A percentile compares a stretch with the other conserved stretches of the same genome.
Evolutionary conservation across 441 rosid genomes (phyloP).

Genomic region (Populus hybrid): DNA sequence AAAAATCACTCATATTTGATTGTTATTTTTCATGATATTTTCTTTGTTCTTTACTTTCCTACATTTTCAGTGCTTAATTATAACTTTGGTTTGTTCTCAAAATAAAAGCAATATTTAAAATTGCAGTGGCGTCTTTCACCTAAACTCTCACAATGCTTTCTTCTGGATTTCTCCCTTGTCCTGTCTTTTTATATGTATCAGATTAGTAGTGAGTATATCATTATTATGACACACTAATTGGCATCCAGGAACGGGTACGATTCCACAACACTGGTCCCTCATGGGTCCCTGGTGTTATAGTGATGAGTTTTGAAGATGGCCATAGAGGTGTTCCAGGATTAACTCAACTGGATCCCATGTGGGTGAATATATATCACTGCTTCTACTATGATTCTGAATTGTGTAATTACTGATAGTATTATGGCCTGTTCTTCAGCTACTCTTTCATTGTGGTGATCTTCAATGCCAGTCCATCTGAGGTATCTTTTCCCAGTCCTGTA

Average conservation of each 20-base stretch:
- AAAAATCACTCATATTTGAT: background rate
- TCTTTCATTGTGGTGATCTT: slow-evolving; percentile 65
- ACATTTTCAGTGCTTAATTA: background rate
- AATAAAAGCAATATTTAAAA: background rate
- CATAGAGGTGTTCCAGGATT: slow-evolving; percentile 54
- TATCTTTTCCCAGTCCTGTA: slow-evolving; percentile 44
- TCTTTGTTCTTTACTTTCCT: background rate
- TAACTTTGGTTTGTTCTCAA: background rate
- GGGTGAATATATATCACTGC: slow-evolving; percentile 25
- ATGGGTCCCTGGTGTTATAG: slow-evolving; percentile 61
- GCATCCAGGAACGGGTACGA: slow-evolving; percentile 59
- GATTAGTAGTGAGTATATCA: background rate
- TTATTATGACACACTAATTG: slow-evolving; percentile 14
- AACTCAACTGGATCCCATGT: slow-evolving; percentile 73
- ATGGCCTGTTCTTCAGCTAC: slow-evolving; percentile 44
- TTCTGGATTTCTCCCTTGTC: background rate
- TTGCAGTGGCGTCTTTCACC: background rate
- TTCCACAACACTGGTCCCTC: slow-evolving; percentile 83
- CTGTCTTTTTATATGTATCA: background rate
- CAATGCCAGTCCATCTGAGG: slow-evolving; percentile 64
- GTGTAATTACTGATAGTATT: slow-evolving; percentile 7
- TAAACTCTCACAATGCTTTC: background rate
- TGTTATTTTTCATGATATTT: background rate
- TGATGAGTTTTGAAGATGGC: slow-evolving; percentile 92
- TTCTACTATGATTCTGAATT: background rate